Percentiles rank a stretch among this genome's conserved stretches.
These are phyloP conservation scores for Dictyostelium capitatum DNA, from an alignment of 78 protist genomes.

Conservation along the genomic window DNA sequence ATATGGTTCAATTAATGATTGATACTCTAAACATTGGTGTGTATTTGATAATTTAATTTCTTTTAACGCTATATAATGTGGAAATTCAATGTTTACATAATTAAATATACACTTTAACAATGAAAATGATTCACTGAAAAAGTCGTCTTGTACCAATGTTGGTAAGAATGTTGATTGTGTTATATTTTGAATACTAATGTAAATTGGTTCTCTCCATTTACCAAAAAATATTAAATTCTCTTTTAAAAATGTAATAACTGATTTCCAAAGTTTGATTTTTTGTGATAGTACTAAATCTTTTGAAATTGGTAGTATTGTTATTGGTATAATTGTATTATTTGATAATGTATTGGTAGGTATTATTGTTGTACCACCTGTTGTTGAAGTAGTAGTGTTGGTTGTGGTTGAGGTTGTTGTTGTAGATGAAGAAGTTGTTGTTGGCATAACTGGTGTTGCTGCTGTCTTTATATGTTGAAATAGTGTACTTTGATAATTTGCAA, in stretches of 20 bases:
- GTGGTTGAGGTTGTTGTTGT: neutral
- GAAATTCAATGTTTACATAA: neutral
- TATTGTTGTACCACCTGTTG: neutral
- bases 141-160: neutral
- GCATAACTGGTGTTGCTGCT: neutral
- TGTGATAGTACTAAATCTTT: neutral
- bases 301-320: neutral
- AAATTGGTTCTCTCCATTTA: slow-evolving; percentile 13
- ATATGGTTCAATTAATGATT: neutral
- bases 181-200: neutral
- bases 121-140: neutral
- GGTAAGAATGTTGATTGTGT: neutral
- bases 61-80: neutral
- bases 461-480: neutral
- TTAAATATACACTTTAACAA: neutral
- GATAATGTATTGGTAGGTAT: neutral
- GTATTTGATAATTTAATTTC: neutral
- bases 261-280: neutral
- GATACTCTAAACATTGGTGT: slow-evolving; percentile 19
- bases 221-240: neutral
- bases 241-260: neutral
- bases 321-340: neutral
- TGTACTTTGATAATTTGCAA: slow-evolving; percentile 5
- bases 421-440: neutral
- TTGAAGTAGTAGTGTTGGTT: neutral